phyloP scores from a whole-genome alignment of 129 eudicot genomes.

The Solidago caesia region DNA sequence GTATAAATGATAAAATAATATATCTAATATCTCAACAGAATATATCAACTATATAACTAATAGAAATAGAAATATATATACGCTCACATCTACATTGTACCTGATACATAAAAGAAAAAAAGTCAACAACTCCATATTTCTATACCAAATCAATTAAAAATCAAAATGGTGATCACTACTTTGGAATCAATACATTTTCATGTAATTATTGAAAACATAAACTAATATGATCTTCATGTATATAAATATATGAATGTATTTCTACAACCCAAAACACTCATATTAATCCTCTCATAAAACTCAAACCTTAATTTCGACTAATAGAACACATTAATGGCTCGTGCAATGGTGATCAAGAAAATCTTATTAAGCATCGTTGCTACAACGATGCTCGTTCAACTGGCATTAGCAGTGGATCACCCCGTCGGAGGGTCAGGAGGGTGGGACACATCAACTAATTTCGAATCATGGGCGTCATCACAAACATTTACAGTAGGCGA shows the following conservation, averaged over 20 bases:
- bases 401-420: constrained; percentile 47
- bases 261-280: constrained; percentile 6
- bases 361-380: constrained; percentile 38
- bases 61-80: neutral
- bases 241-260: constrained; percentile 22
- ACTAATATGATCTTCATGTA: neutral
- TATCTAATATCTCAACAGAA: too few species aligned
- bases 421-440: constrained; percentile 59
- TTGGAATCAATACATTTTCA: constrained; percentile 33
- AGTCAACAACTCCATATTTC: constrained; percentile 20
- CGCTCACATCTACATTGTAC: neutral
- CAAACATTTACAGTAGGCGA: constrained; percentile 56
- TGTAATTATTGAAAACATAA: constrained; percentile 27
- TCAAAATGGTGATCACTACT: constrained; percentile 20
- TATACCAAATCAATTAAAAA: constrained; percentile 27
- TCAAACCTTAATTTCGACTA: constrained; percentile 12
- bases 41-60: neutral
- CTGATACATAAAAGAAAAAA: neutral
- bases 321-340: constrained; percentile 36
- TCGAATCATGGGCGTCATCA: constrained; percentile 54
- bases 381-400: constrained; percentile 35
- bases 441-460: constrained; percentile 57
- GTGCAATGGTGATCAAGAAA: constrained; percentile 24
- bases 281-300: neutral
- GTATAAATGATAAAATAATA: too few species aligned